phyloP scores from a whole-genome alignment of 2,329 filamentous ascomycete species.

The Diplocarpon rosae region DNA sequence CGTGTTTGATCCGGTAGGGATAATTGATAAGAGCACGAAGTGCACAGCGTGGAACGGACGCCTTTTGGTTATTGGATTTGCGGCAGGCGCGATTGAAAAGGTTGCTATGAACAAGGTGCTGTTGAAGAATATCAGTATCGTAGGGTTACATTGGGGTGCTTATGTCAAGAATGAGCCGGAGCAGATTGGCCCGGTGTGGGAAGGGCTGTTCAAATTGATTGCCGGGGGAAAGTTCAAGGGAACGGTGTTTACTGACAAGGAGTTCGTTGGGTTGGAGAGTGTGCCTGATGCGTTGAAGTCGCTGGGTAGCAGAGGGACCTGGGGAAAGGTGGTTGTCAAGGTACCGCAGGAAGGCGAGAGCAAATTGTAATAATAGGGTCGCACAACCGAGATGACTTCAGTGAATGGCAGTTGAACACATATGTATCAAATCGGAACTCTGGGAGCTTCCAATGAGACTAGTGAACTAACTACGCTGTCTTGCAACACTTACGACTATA shows the following conservation, averaged over 20 bases:
- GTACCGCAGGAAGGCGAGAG: slow-evolving; percentile 56
- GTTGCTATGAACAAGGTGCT: slow-evolving; percentile 86
- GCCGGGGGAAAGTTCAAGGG: slow-evolving; percentile 66
- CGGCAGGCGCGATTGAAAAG: slow-evolving; percentile 78
- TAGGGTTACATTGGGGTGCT: slow-evolving; percentile 86
- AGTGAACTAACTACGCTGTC: slow-evolving; percentile 2
- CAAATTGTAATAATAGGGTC: slow-evolving; percentile 34
- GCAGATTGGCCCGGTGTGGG: slow-evolving; percentile 64
- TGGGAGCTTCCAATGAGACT: too few relatives aligned
- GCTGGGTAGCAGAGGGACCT: slow-evolving; percentile 71
- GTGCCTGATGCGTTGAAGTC: slow-evolving; percentile 67
- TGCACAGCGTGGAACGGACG: slow-evolving; percentile 91
- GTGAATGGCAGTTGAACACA: background rate
- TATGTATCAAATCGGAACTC: too few relatives aligned
- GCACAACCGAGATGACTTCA: background rate
- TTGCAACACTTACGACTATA: slow-evolving; percentile 7
- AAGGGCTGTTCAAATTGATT: slow-evolving; percentile 70
- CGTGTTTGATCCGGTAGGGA: slow-evolving; percentile 86
- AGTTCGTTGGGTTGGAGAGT: slow-evolving; percentile 72
- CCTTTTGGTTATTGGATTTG: slow-evolving; percentile 81
- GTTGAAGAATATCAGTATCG: slow-evolving; percentile 83
- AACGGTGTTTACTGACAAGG: slow-evolving; percentile 71
- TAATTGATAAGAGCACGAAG: slow-evolving; percentile 80
- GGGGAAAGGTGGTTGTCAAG: slow-evolving; percentile 93
- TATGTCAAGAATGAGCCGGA: slow-evolving; percentile 66